Conservation (phyloP, 2,329 filamentous ascomycete species). For the Hawksworthiomyces lignivorus region DNA sequence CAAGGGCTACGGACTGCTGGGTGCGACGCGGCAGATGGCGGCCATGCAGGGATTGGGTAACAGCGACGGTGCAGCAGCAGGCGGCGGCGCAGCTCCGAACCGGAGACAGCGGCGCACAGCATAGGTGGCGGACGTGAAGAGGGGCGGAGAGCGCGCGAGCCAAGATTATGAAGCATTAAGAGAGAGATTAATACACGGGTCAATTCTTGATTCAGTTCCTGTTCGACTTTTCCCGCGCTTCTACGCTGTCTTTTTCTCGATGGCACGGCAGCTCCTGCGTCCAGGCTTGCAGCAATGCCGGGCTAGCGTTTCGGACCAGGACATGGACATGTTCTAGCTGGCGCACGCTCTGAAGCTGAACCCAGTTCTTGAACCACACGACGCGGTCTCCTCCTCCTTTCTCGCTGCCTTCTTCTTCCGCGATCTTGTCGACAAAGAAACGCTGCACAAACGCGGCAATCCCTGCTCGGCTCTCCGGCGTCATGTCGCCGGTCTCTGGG, state of each 20-base stretch:
- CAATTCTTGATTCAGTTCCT: not conserved
- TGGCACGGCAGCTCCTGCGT: slow-evolving; percentile 36
- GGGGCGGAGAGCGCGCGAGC: not conserved
- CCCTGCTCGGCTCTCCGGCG: slow-evolving; percentile 50
- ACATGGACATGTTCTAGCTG: slow-evolving; percentile 88
- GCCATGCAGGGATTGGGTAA: slow-evolving; percentile 36
- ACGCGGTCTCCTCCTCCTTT: slow-evolving; percentile 40
- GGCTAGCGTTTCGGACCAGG: slow-evolving; percentile 47
- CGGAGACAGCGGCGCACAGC: slow-evolving; percentile 49
- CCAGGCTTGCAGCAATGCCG: slow-evolving; percentile 47
- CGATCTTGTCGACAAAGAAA: slow-evolving; percentile 57
- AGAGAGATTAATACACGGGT: not conserved
- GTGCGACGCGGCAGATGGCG: slow-evolving; percentile 47
- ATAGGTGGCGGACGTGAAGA: slow-evolving; percentile 19
- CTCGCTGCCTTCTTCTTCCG: slow-evolving; percentile 19
- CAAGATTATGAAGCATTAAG: too few relatives aligned
- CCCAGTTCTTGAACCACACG: slow-evolving; percentile 95
- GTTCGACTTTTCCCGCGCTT: too few relatives aligned
- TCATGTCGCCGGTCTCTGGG: slow-evolving; percentile 62
- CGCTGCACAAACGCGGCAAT: slow-evolving; percentile 63
- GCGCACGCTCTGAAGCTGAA: slow-evolving; percentile 76
- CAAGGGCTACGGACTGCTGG: slow-evolving; percentile 46
- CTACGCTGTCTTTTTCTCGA: not conserved
- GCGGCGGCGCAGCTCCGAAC: slow-evolving; percentile 34
- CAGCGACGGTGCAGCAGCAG: slow-evolving; percentile 22